Percentiles rank a stretch among this genome's conserved stretches.
phyloP scores from a whole-genome alignment of 768 basidiomycete species.

The Leccinum truebloodii region DNA sequence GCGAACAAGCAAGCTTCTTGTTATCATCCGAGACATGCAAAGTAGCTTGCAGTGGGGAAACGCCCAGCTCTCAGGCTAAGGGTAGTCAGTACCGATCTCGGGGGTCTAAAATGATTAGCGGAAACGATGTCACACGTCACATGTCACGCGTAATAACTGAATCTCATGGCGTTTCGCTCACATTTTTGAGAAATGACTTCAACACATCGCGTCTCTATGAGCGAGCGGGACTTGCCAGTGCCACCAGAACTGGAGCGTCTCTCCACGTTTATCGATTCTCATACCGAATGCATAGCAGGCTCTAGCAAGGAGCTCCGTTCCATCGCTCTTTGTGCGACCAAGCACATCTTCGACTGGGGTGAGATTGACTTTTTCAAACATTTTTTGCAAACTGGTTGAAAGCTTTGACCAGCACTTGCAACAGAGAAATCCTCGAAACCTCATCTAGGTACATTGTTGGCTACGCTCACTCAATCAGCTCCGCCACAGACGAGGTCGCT shows the following conservation, averaged over 20 bases:
- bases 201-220: constrained; percentile 14
- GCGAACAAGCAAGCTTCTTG: not conserved
- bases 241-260: constrained; percentile 49
- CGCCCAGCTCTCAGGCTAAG: not conserved
- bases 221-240: constrained; percentile 23
- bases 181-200: not conserved
- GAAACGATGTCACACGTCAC: not conserved
- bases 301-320: constrained; percentile 54
- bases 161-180: not conserved
- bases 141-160: not conserved
- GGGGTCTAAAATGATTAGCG: not conserved
- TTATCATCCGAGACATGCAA: not conserved
- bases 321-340: constrained; percentile 66
- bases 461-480: constrained; percentile 63
- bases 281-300: constrained; percentile 54
- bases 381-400: constrained; percentile 2
- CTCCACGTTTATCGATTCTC: constrained; percentile 54
- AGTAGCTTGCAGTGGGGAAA: not conserved
- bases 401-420: constrained; percentile 51
- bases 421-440: constrained; percentile 64
- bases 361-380: constrained; percentile 26
- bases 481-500: constrained; percentile 79
- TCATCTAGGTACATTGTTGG: constrained; percentile 64
- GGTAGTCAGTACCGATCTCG: not conserved
- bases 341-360: constrained; percentile 79